Evolutionary conservation across 2,329 filamentous ascomycete genomes (phyloP).

Genomic region (Epichloe brachyelytri): DNA sequence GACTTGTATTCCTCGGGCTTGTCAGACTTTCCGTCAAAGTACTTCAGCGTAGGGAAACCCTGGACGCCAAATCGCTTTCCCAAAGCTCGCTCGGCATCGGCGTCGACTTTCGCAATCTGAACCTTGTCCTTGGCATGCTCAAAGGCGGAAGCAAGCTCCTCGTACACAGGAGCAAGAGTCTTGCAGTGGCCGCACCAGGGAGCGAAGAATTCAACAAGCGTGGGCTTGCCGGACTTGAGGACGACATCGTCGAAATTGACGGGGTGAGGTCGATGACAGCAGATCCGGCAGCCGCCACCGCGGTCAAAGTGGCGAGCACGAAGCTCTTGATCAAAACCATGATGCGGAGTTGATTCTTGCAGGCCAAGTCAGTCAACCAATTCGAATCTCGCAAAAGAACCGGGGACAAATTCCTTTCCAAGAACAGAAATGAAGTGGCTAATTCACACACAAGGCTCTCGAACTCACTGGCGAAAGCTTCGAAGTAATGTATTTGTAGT

Average conservation of each 20-base stretch:
- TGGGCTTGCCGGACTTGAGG: slow-evolving; percentile 83
- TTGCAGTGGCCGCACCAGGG: slow-evolving; percentile 99
- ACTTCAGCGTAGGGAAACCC: slow-evolving; percentile 96
- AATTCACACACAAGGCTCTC: not conserved
- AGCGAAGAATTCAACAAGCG: slow-evolving; percentile 95
- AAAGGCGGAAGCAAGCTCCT: slow-evolving; percentile 70
- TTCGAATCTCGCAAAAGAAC: not conserved
- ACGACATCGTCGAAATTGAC: slow-evolving; percentile 85
- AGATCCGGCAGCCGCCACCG: slow-evolving; percentile 53
- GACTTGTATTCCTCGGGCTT: slow-evolving; percentile 75
- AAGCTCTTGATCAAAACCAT: slow-evolving; percentile 51
- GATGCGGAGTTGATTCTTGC: slow-evolving; percentile 10
- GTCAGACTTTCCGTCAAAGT: slow-evolving; percentile 89
- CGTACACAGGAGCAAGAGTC: slow-evolving; percentile 85
- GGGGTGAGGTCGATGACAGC: slow-evolving; percentile 84
- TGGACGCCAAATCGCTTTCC: slow-evolving; percentile 80
- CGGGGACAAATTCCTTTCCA: too few relatives aligned
- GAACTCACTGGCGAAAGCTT: not conserved
- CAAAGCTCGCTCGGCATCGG: slow-evolving; percentile 73
- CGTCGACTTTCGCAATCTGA: slow-evolving; percentile 90
- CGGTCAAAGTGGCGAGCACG: slow-evolving; percentile 41
- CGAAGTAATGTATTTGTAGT: not conserved
- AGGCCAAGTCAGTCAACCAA: not conserved
- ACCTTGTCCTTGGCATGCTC: slow-evolving; percentile 60
- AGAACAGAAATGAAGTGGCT: not conserved